Base-by-base conservation (phyloP, 371 early-diverging fungal species). In the Cokeromyces recurvatus region DNA sequence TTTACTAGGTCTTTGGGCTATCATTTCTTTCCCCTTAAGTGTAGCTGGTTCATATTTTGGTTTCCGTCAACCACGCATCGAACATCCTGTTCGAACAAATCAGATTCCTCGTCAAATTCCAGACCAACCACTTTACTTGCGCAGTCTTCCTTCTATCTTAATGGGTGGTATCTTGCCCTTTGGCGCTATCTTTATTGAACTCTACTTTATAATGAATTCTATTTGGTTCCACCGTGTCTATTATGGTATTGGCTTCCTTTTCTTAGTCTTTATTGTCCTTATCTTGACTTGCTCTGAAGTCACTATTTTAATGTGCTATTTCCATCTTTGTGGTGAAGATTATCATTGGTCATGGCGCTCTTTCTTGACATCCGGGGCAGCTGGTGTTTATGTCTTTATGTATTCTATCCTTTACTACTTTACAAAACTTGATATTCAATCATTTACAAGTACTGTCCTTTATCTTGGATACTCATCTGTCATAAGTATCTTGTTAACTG, bases 291-390 rank as follows among this genome's bases (percentile, higher is more conserved):
- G 91, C 43, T 74, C 87, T 6, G 86, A 91, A 58, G 85, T 93
- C 7, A 81, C 96, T 1, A 75, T 95, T 12, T 66, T 94, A 54
- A 80, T 92, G 77, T 84, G 86, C 20, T 95, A 94, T 65, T 90
- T 95, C 78, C 87, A 89, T 51, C 73, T 94, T 15, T 91, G 92
- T 58, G 73, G 90, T 4, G 98, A 97, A 69, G 91, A 95, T 57
- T 94, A 94, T 60, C 82, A 85, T 51, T 94, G 97, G 98, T 86
- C 86, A 59, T 97, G 98, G 98, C 75, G 93, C 9, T 74, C 97
- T 2, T 94, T 95, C 74, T 69, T 92, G 38, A 91, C 93, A 0
- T 77, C 87, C 1, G 98, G 93, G 9, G 84, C 92, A 3, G 81
- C 87, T 22, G 92, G 89, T 2, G 60, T 92, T 39, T 96, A 97